Base-by-base conservation (phyloP, 2,329 filamentous ascomycete genomes). In the Colletotrichum brevisporum region DNA sequence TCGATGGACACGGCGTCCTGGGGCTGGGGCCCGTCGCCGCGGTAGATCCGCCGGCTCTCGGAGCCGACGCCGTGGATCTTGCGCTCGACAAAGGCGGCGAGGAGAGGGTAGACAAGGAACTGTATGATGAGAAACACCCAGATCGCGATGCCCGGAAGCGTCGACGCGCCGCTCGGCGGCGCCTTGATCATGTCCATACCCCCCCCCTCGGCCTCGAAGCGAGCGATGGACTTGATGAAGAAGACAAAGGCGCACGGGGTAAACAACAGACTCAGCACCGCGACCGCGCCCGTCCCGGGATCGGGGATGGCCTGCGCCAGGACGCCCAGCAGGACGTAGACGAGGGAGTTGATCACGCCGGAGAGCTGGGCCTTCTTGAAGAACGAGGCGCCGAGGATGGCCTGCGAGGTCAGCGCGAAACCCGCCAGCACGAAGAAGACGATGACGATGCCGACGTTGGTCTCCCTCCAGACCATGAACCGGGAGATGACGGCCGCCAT, bases 311-410 rank as follows among this genome's bases (percentile, higher is more conserved):
- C 89, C 79, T 98, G 95, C 0, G 94, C 91, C 18, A 97, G 83
- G 73, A 98, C 92, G 13, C 92, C 94, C 1, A 98, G 84, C 2
- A 97, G 81, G 36, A 97, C 86, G 15, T 89, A 91, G 13, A 89
- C 81, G 27, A 98, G 90, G 6, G 91, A 91, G 51, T 93, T 87
- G 0, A 90, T 89, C 71, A 97, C 95, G 24, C 95, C 95, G 64
- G 93, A 95, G 4, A 98, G 88, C 78, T 98, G 95, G 0, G 95
- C 91, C 76, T 91, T 95, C 73, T 89, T 92, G 84, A 97, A 98
- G 75, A 97, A 92, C 10, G 92, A 89, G 0, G 92, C 94, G 39
- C 92, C 92, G 47, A 97, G 86, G 60, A 97, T 89, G 1, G 94
- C 93, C 78, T 94, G 92, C 47, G 93, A 96, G 0, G 92, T 89